phyloP scores from a whole-genome alignment of 805 yeast species.

The Myxozyma nipponensis region DNA sequence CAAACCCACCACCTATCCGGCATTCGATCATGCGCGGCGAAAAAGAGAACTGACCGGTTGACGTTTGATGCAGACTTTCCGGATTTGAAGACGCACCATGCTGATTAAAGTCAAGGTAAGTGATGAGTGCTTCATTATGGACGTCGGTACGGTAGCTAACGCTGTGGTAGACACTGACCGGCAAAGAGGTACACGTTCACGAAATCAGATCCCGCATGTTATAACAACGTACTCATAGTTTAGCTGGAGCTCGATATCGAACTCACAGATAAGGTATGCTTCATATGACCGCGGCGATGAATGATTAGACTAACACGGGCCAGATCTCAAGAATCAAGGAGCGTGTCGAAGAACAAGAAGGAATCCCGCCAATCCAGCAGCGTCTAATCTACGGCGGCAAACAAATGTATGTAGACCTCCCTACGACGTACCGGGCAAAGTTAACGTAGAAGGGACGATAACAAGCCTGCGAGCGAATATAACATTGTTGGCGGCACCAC shows the following conservation, averaged over 20 bases:
- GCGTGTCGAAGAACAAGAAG: constrained; percentile 91
- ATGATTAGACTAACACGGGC: not conserved
- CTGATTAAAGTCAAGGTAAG: constrained; percentile 62
- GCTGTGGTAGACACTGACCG: constrained; percentile 74
- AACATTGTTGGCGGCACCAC: constrained; percentile 84
- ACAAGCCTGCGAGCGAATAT: constrained; percentile 63
- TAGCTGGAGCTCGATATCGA: constrained; percentile 71
- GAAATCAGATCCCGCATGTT: not conserved
- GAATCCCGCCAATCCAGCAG: constrained; percentile 95
- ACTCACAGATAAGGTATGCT: constrained; percentile 55
- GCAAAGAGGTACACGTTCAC: constrained; percentile 56
- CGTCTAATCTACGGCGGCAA: constrained; percentile 85
- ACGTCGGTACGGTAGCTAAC: no score
- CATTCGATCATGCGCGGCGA: no score
- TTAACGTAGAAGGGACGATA: constrained; percentile 55
- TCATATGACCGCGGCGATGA: not conserved
- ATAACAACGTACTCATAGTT: not conserved
- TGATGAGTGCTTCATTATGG: no score
- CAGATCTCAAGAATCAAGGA: constrained; percentile 73
- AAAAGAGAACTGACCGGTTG: no score
- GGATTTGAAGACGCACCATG: no score
- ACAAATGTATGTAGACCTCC: constrained; percentile 51
- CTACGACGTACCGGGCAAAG: not conserved
- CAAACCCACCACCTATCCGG: no score
- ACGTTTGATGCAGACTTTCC: no score